These are phyloP conservation scores for Porcisia hertigi DNA, from an alignment of 208 protist genomes.

Conservation along the genomic window DNA sequence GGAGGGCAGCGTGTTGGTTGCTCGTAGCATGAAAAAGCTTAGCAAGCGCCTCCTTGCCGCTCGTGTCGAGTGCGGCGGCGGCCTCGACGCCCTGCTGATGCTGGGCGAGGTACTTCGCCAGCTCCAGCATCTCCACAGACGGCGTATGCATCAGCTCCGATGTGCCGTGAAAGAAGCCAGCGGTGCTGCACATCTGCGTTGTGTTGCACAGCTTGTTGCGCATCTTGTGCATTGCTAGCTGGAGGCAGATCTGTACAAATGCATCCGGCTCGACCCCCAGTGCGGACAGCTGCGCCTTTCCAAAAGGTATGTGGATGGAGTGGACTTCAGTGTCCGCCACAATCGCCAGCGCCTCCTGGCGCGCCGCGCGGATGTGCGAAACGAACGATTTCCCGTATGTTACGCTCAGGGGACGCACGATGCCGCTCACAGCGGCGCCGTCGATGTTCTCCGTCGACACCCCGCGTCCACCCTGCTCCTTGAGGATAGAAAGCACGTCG, in stretches of 20 bases:
- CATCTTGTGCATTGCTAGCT: conserved; percentile 78
- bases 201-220: conserved; percentile 73
- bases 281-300: conserved; percentile 41
- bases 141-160: conserved; percentile 81
- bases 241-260: conserved; percentile 89
- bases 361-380: conserved; percentile 75
- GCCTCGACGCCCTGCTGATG: conserved; percentile 22
- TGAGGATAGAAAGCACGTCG: conserved; percentile 53
- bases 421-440: conserved; percentile 27
- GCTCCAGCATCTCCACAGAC: conserved; percentile 57
- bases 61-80: conserved; percentile 23
- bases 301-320: conserved; percentile 57
- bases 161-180: conserved; percentile 80
- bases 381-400: conserved; percentile 87
- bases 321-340: conserved; percentile 68
- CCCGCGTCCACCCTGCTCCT: conserved; percentile 9
- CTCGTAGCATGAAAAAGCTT: conserved; percentile 57
- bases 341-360: conserved; percentile 62
- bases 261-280: conserved; percentile 63
- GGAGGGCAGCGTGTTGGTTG: conserved; percentile 49
- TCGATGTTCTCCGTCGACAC: conserved; percentile 33
- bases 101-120: conserved; percentile 55
- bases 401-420: conserved; percentile 63
- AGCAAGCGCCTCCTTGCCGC: conserved; percentile 36
- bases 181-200: conserved; percentile 64